Percentiles rank a stretch among this genome's conserved stretches.
Conservation (phyloP, 2,329 filamentous ascomycete genomes). For the Aspergillus sp. region DNA sequence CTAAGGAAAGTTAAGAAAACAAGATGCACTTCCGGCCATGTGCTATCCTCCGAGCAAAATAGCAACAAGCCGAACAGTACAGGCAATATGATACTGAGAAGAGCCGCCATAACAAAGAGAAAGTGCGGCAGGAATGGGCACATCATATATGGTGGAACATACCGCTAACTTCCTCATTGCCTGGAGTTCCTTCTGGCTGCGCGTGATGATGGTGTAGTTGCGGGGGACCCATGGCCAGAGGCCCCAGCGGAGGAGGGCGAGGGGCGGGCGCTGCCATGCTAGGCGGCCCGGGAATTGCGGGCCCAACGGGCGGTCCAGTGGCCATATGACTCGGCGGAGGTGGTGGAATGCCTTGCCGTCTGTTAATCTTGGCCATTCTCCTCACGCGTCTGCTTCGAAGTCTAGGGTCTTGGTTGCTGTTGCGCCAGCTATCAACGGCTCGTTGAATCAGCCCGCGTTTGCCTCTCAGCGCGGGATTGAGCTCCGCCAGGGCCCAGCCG, state of each 20-base stretch:
- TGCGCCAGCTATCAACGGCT: slow-evolving; percentile 97
- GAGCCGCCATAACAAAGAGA: slow-evolving; percentile 5
- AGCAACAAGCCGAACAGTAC: slow-evolving; percentile 3
- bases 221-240: slow-evolving; percentile 67
- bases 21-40: not conserved
- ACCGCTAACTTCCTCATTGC: slow-evolving; percentile 80
- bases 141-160: slow-evolving; percentile 94
- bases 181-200: slow-evolving; percentile 63
- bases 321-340: slow-evolving; percentile 65
- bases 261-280: slow-evolving; percentile 53
- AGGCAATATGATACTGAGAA: slow-evolving; percentile 18
- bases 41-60: not conserved
- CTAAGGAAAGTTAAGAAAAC: slow-evolving; percentile 1
- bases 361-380: slow-evolving; percentile 94
- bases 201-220: slow-evolving; percentile 74
- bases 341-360: slow-evolving; percentile 69
- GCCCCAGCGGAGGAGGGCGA: slow-evolving; percentile 41
- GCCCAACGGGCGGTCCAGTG: slow-evolving; percentile 58
- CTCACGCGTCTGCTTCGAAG: slow-evolving; percentile 88
- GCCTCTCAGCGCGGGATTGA: slow-evolving; percentile 86
- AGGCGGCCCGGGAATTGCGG: slow-evolving; percentile 60
- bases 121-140: slow-evolving; percentile 16
- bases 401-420: slow-evolving; percentile 95
- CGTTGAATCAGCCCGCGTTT: slow-evolving; percentile 95
- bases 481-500: slow-evolving; percentile 95